phyloP scores from a whole-genome alignment of 2,329 filamentous ascomycete genomes.

The Trichoderma cornu-damae region DNA sequence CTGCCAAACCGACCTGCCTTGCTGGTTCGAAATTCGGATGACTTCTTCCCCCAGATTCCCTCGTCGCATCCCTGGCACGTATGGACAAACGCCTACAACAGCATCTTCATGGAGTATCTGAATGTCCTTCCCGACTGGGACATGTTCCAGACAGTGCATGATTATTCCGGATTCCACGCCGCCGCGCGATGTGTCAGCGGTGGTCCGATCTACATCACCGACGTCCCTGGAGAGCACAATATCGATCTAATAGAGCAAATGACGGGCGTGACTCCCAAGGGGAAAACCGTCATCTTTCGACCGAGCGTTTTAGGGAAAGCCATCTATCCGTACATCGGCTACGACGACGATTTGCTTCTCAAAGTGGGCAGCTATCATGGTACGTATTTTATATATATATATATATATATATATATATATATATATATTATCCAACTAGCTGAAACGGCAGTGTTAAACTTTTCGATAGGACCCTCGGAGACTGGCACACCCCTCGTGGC shows the following conservation, averaged over 20 bases:
- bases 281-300: conserved; percentile 73
- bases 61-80: conserved; percentile 90
- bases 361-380: conserved; percentile 78
- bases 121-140: conserved; percentile 83
- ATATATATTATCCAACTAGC: no score
- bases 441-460: background rate
- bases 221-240: conserved; percentile 78
- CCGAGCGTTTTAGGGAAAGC: conserved; percentile 70
- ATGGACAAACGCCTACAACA: conserved; percentile 89
- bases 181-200: conserved; percentile 86
- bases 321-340: conserved; percentile 68
- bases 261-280: conserved; percentile 66
- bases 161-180: conserved; percentile 78
- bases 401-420: no score
- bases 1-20: conserved; percentile 69
- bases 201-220: conserved; percentile 91
- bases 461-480: conserved; percentile 40
- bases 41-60: conserved; percentile 83
- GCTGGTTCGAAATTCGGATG: conserved; percentile 77
- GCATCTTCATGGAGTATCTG: conserved; percentile 73
- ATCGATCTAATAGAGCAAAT: conserved; percentile 71
- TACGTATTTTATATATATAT: conserved; percentile 23
- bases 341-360: conserved; percentile 66
- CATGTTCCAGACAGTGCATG: conserved; percentile 61
- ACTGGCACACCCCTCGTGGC: conserved; percentile 74